phyloP scores from a whole-genome alignment of 2,329 filamentous ascomycete species.

The Cladosporium sp. region DNA sequence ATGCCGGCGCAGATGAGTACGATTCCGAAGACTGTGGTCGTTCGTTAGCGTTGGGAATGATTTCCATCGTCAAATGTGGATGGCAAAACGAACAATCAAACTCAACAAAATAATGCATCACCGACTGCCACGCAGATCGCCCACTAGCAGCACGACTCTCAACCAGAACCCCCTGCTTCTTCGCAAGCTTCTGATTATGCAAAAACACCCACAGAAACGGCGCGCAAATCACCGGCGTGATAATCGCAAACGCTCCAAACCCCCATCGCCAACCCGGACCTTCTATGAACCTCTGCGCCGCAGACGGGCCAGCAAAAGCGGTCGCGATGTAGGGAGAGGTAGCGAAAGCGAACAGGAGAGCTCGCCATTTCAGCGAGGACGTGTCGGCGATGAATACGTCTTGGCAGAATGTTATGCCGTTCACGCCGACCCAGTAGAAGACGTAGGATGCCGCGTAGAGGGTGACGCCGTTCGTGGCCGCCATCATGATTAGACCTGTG shows the following conservation, averaged over 20 bases:
- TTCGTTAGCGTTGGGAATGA: not conserved
- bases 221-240: slow-evolving; percentile 16
- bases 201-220: slow-evolving; percentile 16
- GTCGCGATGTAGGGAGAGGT: slow-evolving; percentile 19
- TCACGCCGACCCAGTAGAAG: slow-evolving; percentile 58
- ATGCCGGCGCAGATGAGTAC: slow-evolving; percentile 9
- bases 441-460: slow-evolving; percentile 55
- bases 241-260: slow-evolving; percentile 18
- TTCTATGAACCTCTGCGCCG: slow-evolving; percentile 30
- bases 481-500: slow-evolving; percentile 60
- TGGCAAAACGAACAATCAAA: slow-evolving; percentile 18
- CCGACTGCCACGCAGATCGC: slow-evolving; percentile 6
- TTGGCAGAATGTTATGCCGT: slow-evolving; percentile 16
- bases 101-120: slow-evolving; percentile 13
- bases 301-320: slow-evolving; percentile 17
- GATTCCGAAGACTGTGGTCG: slow-evolving; percentile 13
- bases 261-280: slow-evolving; percentile 17
- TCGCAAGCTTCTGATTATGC: slow-evolving; percentile 16
- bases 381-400: slow-evolving; percentile 20
- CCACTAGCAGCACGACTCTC: slow-evolving; percentile 18
- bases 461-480: slow-evolving; percentile 54
- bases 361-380: slow-evolving; percentile 16
- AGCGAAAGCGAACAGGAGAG: slow-evolving; percentile 16
- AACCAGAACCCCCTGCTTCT: slow-evolving; percentile 15
- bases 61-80: not conserved